phyloP scores from a whole-genome alignment of 2,329 filamentous ascomycete species.

The Claviceps sorghi region DNA sequence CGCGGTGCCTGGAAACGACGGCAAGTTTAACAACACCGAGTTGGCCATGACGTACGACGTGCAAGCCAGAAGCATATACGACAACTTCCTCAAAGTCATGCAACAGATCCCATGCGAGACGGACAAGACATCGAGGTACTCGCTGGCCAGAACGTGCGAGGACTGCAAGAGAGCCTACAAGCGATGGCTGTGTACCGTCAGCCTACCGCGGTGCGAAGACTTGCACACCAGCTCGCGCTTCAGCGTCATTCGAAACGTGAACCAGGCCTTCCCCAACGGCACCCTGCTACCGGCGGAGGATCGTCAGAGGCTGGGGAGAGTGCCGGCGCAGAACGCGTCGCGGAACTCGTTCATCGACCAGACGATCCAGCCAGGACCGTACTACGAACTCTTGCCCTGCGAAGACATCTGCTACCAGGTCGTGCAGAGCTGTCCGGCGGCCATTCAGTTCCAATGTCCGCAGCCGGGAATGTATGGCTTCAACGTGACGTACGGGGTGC shows the following conservation, averaged over 20 bases:
- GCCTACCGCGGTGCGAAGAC: slow-evolving; percentile 84
- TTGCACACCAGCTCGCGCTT: slow-evolving; percentile 40
- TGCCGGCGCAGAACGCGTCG: slow-evolving; percentile 28
- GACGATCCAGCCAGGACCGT: slow-evolving; percentile 65
- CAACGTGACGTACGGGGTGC: slow-evolving; percentile 20
- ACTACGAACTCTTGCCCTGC: slow-evolving; percentile 85
- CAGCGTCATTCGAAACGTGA: slow-evolving; percentile 50
- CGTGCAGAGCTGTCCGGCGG: slow-evolving; percentile 69
- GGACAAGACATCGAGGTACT: slow-evolving; percentile 58
- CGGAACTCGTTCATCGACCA: slow-evolving; percentile 61
- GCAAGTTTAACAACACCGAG: slow-evolving; percentile 42
- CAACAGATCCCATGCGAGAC: slow-evolving; percentile 78
- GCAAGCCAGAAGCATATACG: slow-evolving; percentile 53
- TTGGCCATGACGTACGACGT: slow-evolving; percentile 66
- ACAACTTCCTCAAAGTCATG: slow-evolving; percentile 67
- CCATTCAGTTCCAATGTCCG: slow-evolving; percentile 65
- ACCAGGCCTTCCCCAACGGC: slow-evolving; percentile 57
- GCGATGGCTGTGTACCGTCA: slow-evolving; percentile 85
- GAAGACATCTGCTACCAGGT: slow-evolving; percentile 76
- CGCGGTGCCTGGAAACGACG: slow-evolving; percentile 69
- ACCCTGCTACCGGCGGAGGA: slow-evolving; percentile 30
- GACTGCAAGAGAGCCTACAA: slow-evolving; percentile 77
- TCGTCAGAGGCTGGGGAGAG: slow-evolving; percentile 9
- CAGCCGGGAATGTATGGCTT: slow-evolving; percentile 19
- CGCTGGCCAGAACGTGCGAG: slow-evolving; percentile 59